phyloP scores from a whole-genome alignment of 2,329 filamentous ascomycete genomes.

The Pseudodiploospora longispora region DNA sequence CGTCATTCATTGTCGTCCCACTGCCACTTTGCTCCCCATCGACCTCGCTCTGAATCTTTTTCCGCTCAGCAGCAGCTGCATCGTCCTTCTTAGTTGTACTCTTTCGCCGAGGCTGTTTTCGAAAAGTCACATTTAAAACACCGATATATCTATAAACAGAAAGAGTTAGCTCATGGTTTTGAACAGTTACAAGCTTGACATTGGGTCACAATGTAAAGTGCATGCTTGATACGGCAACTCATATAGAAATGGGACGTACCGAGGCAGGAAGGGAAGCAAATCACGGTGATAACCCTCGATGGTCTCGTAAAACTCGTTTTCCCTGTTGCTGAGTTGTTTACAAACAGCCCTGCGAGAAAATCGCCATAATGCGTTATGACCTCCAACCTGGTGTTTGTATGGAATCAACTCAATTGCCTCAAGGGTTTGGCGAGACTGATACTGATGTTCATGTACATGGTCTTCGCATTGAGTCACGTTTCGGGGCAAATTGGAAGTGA shows the following conservation, averaged over 20 bases:
- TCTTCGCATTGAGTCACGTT: conserved; percentile 37
- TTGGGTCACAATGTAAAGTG: conserved; percentile 48
- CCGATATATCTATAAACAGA: conserved; percentile 70
- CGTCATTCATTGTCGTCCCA: conserved; percentile 8
- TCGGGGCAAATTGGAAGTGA: conserved; percentile 24
- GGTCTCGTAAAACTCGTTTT: conserved; percentile 98
- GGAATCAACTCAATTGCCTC: conserved; percentile 94
- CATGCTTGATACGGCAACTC: conserved; percentile 94
- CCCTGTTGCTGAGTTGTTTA: conserved; percentile 95
- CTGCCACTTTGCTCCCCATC: not conserved
- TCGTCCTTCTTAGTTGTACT: conserved; percentile 47
- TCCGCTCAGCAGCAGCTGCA: conserved; percentile 26
- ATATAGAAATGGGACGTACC: conserved; percentile 57
- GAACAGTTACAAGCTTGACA: too few species aligned
- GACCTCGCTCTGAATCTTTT: conserved; percentile 24
- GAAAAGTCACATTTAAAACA: conserved; percentile 91
- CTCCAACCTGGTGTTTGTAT: conserved; percentile 94
- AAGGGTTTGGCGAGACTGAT: conserved; percentile 52
- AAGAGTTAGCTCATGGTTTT: too few species aligned
- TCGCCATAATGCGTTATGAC: conserved; percentile 91
- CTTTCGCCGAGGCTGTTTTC: conserved; percentile 66
- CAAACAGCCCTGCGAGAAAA: conserved; percentile 94
- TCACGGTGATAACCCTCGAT: conserved; percentile 88
- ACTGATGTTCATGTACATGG: conserved; percentile 43
- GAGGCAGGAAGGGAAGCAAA: conserved; percentile 81